These are phyloP conservation scores for Mucor lusitanicus DNA, from an alignment of 371 early-diverging fungal species.

Conservation along the genomic window DNA sequence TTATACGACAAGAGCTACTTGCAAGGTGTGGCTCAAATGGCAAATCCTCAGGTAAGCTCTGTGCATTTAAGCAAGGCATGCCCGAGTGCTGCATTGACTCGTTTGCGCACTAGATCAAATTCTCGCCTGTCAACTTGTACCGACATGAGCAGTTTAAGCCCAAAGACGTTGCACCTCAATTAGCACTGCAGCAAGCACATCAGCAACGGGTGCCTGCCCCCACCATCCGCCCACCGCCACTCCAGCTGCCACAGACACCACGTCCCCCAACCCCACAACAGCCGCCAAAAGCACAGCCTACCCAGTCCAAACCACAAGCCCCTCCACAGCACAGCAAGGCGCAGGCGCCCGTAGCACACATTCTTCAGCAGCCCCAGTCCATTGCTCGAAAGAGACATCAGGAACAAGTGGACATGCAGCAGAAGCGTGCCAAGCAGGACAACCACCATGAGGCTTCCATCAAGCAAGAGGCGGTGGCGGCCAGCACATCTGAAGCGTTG, in stretches of 20 bases:
- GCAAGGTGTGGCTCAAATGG: constrained; percentile 51
- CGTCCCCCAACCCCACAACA: background rate
- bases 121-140: constrained; percentile 24
- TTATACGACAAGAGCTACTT: constrained; percentile 92
- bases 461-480: background rate
- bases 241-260: background rate
- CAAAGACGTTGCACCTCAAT: background rate
- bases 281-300: background rate
- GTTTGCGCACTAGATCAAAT: constrained; percentile 16
- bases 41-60: constrained; percentile 31
- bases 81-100: background rate
- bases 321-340: background rate
- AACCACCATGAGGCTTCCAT: background rate
- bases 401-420: background rate
- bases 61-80: background rate
- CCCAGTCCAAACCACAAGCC: background rate
- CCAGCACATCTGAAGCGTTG: background rate
- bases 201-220: background rate
- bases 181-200: background rate
- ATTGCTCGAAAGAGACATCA: background rate
- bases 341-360: no score
- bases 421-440: background rate
- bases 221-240: background rate
- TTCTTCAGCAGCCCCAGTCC: background rate
- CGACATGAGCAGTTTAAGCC: constrained; percentile 27